phyloP scores from a whole-genome alignment of 768 basidiomycete genomes.

The Cubamyces sp. region DNA sequence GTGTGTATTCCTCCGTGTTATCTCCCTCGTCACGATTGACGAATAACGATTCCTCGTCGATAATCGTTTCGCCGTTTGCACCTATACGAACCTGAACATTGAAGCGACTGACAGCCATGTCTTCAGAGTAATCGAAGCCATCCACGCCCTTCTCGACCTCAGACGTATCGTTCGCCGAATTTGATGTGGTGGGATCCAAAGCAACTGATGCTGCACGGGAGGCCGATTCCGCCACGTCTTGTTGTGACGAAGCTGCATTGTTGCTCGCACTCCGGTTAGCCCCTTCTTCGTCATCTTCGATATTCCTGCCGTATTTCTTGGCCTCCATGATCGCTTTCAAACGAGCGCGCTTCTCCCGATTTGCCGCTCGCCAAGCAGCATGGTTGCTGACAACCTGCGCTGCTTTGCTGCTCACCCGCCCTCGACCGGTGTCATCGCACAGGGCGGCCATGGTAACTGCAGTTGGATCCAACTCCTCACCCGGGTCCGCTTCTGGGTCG shows the following conservation, averaged over 20 bases:
- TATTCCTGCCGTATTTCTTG: constrained; percentile 71
- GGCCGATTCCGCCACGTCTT: constrained; percentile 1
- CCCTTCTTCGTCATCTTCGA: constrained; percentile 45
- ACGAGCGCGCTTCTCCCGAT: constrained; percentile 64
- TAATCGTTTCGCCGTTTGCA: constrained; percentile 83
- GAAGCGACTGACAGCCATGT: constrained; percentile 68
- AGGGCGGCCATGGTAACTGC: constrained; percentile 80
- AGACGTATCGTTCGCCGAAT: constrained; percentile 1
- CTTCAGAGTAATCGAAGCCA: constrained; percentile 72
- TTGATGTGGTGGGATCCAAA: neutral
- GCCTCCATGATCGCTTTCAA: constrained; percentile 69
- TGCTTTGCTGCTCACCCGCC: constrained; percentile 79
- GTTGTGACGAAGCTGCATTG: neutral
- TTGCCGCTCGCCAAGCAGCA: constrained; percentile 70
- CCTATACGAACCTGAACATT: constrained; percentile 89
- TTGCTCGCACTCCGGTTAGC: neutral
- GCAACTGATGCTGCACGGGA: constrained; percentile 1
- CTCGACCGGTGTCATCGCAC: constrained; percentile 78
- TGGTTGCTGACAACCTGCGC: constrained; percentile 73
- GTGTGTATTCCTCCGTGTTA: constrained; percentile 73
- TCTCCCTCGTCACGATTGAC: constrained; percentile 73
- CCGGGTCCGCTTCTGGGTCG: constrained; percentile 64
- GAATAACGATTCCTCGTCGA: constrained; percentile 84
- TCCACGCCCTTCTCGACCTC: constrained; percentile 52
- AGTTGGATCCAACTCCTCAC: constrained; percentile 83